phyloP scores from a whole-genome alignment of 75 land plant species.

The Adiantum capillusveneris region DNA sequence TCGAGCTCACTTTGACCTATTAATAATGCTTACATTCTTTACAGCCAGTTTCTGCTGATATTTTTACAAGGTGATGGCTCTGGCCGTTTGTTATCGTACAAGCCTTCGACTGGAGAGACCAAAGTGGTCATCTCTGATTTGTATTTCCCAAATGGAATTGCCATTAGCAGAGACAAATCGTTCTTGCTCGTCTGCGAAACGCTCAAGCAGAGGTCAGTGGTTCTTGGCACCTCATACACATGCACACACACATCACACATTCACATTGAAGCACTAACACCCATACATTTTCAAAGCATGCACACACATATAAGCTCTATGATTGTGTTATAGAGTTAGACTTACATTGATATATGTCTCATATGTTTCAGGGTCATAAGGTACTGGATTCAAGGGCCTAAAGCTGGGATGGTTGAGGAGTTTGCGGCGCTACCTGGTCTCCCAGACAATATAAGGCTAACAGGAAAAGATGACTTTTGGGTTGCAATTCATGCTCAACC shows the following conservation, averaged over 20 bases:
- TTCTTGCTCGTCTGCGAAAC: conserved; percentile 24
- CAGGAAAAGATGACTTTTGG: conserved; percentile 22
- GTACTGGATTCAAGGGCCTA: conserved; percentile 34
- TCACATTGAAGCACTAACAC: no score
- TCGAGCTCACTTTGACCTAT: neutral
- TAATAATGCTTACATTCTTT: neutral
- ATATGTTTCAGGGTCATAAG: conserved; percentile 4
- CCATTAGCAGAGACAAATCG: conserved; percentile 30
- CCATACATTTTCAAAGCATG: no score
- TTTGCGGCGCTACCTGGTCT: conserved; percentile 22
- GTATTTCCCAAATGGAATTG: conserved; percentile 32
- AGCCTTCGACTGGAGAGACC: conserved; percentile 16
- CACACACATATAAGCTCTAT: no score
- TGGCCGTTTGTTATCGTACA: conserved; percentile 27
- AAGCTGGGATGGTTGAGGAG: conserved; percentile 12
- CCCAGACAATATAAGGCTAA: conserved; percentile 26
- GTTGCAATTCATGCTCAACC: conserved; percentile 11
- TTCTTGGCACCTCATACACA: no score
- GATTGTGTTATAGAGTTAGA: neutral
- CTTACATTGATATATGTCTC: neutral
- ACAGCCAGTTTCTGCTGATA: conserved; percentile 21
- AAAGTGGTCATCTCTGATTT: conserved; percentile 15
- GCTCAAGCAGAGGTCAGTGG: conserved; percentile 8
- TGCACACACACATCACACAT: no score
- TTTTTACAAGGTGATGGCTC: conserved; percentile 23